Conservation (phyloP, 805 yeast genomes). For the Maudiozyma bulderi region DNA sequence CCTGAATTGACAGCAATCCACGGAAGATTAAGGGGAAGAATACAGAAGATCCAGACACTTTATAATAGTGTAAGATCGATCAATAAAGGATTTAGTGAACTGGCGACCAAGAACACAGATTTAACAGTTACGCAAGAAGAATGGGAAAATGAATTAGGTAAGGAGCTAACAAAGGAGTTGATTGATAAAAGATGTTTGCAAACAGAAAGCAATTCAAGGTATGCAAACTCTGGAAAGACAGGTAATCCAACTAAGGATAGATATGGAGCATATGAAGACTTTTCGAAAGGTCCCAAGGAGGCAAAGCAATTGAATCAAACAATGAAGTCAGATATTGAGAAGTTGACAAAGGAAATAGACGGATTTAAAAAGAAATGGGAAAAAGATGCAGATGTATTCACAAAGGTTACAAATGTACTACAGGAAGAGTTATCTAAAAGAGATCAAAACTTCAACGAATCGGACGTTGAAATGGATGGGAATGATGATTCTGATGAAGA, state of each 20-base stretch:
- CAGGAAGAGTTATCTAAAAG: slow-evolving; percentile 21
- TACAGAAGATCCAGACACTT: slow-evolving; percentile 16
- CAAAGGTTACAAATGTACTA: slow-evolving; percentile 17
- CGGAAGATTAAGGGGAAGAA: slow-evolving; percentile 10
- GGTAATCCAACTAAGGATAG: slow-evolving; percentile 5
- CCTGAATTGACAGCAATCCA: slow-evolving; percentile 11
- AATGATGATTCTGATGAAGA: slow-evolving; percentile 9
- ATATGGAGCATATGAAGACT: slow-evolving; percentile 20
- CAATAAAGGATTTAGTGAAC: slow-evolving; percentile 18
- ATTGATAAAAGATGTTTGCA: slow-evolving; percentile 15
- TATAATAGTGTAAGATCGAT: slow-evolving; percentile 16
- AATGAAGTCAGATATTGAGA: slow-evolving; percentile 19
- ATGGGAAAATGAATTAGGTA: slow-evolving; percentile 24
- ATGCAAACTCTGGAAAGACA: background rate
- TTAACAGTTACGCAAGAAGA: slow-evolving; percentile 17
- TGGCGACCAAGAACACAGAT: slow-evolving; percentile 17
- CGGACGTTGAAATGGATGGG: background rate
- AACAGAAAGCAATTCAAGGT: slow-evolving; percentile 1
- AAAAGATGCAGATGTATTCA: slow-evolving; percentile 24
- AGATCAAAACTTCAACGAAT: slow-evolving; percentile 7
- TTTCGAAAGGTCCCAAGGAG: slow-evolving; percentile 21
- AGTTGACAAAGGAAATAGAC: slow-evolving; percentile 14
- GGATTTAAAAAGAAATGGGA: slow-evolving; percentile 23
- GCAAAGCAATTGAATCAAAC: slow-evolving; percentile 15
- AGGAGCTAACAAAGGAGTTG: slow-evolving; percentile 13